A percentile compares a stretch with the other conserved stretches of the same genome.
Evolutionary conservation across 78 protist species (phyloP).

Genomic region (Tieghemostelium lacteum): DNA sequence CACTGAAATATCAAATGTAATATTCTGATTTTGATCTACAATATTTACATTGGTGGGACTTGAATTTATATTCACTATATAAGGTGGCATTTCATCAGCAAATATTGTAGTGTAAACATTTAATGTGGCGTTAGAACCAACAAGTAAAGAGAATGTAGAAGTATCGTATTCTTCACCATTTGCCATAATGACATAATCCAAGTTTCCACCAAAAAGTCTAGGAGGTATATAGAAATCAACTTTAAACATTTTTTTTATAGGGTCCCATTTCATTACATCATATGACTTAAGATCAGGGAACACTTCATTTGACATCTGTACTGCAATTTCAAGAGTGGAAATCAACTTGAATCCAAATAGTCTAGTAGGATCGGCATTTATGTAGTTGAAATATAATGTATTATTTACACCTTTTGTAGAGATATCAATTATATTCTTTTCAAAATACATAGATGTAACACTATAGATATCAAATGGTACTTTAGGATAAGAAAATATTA

Average conservation of each 20-base stretch:
- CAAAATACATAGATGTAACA: no score
- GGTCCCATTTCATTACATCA: not conserved
- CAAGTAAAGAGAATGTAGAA: not conserved
- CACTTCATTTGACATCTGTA: not conserved
- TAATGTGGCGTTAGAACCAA: not conserved
- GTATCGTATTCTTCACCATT: not conserved
- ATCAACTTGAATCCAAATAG: not conserved
- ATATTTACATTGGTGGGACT: not conserved
- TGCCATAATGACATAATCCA: not conserved
- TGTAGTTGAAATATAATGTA: not conserved
- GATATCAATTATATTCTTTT: conserved; percentile 9
- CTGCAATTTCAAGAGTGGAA: not conserved
- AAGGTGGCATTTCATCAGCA: conserved; percentile 6
- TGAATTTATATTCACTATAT: not conserved
- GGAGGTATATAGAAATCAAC: not conserved
- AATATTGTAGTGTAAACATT: not conserved
- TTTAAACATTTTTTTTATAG: not conserved
- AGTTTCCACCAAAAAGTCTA: not conserved
- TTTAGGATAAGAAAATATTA: not conserved
- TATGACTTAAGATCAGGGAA: not conserved
- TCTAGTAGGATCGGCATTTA: not conserved
- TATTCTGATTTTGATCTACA: not conserved
- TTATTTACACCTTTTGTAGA: not conserved
- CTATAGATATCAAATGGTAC: no score
- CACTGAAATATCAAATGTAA: not conserved